These are phyloP conservation scores for Suhomyces choctaworum DNA, from an alignment of 1,139 yeast genomes.

Conservation along the genomic window DNA sequence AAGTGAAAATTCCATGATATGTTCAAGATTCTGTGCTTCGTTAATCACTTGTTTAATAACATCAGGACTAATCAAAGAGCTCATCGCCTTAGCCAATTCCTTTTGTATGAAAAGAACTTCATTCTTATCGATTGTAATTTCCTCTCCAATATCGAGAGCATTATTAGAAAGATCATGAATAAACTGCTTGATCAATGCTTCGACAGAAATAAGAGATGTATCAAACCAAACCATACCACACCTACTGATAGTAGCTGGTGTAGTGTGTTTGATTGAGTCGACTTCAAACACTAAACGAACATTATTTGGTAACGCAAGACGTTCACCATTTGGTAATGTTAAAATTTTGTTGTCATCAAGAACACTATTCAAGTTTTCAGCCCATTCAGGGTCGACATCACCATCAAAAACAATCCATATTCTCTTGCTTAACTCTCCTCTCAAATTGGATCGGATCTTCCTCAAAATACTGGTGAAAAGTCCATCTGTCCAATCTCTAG, in stretches of 20 bases:
- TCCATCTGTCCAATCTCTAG: slow-evolving; percentile 95
- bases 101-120: slow-evolving; percentile 13
- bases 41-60: slow-evolving; percentile 10
- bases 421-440: slow-evolving; percentile 57
- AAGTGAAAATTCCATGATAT: slow-evolving; percentile 54
- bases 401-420: slow-evolving; percentile 91
- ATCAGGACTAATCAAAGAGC: slow-evolving; percentile 8
- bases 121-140: slow-evolving; percentile 6
- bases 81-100: slow-evolving; percentile 12
- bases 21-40: slow-evolving; percentile 31
- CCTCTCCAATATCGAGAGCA: slow-evolving; percentile 16
- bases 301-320: slow-evolving; percentile 65
- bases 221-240: slow-evolving; percentile 89
- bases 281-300: slow-evolving; percentile 77
- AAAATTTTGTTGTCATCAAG: slow-evolving; percentile 82
- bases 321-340: slow-evolving; percentile 89
- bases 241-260: slow-evolving; percentile 90
- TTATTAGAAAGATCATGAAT: slow-evolving; percentile 24
- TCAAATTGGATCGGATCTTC: slow-evolving; percentile 52
- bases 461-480: slow-evolving; percentile 71
- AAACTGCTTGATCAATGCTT: slow-evolving; percentile 22
- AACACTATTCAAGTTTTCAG: slow-evolving; percentile 86
- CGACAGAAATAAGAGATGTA: slow-evolving; percentile 22
- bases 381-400: slow-evolving; percentile 93
- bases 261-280: slow-evolving; percentile 62